Percentiles rank a stretch among this genome's conserved stretches.
These are phyloP conservation scores for Zoysia matrella DNA, from an alignment of 202 grass and related monocot genomes.

Conservation along the genomic window DNA sequence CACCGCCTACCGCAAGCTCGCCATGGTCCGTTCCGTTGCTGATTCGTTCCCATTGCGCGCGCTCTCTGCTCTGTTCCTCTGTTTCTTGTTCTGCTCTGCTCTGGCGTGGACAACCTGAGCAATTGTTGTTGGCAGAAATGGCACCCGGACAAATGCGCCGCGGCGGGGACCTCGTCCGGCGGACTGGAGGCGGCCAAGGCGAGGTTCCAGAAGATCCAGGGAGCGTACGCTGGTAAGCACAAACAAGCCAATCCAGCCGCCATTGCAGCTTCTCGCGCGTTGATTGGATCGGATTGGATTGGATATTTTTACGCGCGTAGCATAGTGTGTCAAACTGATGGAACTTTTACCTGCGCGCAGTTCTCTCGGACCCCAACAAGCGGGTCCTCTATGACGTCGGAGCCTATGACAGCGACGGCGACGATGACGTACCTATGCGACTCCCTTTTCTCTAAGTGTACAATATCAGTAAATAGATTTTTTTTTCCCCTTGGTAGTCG, in stretches of 20 bases:
- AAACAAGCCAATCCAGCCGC: neutral
- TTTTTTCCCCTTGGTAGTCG: neutral
- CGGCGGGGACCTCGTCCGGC: conserved; percentile 48
- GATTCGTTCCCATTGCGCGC: neutral
- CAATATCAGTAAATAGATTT: neutral
- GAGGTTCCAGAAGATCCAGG: conserved; percentile 90
- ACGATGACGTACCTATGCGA: conserved; percentile 37
- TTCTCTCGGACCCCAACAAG: conserved; percentile 89
- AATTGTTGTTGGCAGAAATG: conserved; percentile 55
- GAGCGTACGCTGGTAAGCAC: conserved; percentile 63
- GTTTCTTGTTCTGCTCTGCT: neutral
- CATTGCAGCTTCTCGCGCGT: neutral
- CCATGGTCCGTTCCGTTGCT: conserved; percentile 48
- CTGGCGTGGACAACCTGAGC: neutral
- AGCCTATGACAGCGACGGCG: conserved; percentile 78
- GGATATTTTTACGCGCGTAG: no score
- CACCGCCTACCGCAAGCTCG: conserved; percentile 86
- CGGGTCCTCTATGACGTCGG: conserved; percentile 91
- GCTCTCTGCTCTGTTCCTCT: neutral
- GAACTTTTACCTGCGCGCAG: conserved; percentile 44
- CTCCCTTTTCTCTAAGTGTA: no score
- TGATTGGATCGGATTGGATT: no score
- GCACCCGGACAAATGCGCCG: conserved; percentile 83
- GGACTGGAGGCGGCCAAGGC: conserved; percentile 65
- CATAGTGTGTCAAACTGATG: neutral